phyloP scores from a whole-genome alignment of 805 yeast genomes.

The Blastobotrys americana region DNA sequence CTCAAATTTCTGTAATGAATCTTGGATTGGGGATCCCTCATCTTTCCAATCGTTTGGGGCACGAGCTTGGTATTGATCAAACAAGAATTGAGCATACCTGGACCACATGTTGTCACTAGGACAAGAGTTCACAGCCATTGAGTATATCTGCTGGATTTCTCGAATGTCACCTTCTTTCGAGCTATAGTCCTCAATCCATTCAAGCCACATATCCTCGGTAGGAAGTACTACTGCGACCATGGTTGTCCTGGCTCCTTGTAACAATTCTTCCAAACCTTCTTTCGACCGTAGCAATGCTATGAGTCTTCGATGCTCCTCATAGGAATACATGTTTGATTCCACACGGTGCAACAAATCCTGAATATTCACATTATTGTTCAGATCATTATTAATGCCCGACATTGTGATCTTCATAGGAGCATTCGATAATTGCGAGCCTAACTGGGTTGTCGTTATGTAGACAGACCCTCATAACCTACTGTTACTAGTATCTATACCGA shows the following conservation, averaged over 20 bases:
- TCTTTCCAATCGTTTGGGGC: no score
- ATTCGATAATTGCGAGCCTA: no score
- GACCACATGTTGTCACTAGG: constrained; percentile 10
- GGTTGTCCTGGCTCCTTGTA: not conserved
- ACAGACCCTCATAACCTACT: no score
- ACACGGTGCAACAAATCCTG: not conserved
- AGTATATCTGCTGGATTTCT: not conserved
- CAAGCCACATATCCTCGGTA: constrained; percentile 6
- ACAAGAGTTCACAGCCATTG: constrained; percentile 6
- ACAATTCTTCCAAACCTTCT: not conserved
- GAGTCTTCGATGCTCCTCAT: constrained; percentile 4
- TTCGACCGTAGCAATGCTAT: not conserved
- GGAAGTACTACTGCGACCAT: constrained; percentile 2
- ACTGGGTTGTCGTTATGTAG: no score
- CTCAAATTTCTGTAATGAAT: no score
- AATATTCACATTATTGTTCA: not conserved
- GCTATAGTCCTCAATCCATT: constrained; percentile 10
- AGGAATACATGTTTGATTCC: constrained; percentile 2
- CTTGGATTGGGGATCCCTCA: no score
- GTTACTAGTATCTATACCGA: no score
- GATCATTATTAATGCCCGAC: not conserved
- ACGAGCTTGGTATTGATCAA: no score
- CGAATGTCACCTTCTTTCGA: not conserved
- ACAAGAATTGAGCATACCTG: not conserved
- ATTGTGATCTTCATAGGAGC: not conserved